phyloP scores from a whole-genome alignment of 2,329 filamentous ascomycete genomes.

The Graphilbum sp. region DNA sequence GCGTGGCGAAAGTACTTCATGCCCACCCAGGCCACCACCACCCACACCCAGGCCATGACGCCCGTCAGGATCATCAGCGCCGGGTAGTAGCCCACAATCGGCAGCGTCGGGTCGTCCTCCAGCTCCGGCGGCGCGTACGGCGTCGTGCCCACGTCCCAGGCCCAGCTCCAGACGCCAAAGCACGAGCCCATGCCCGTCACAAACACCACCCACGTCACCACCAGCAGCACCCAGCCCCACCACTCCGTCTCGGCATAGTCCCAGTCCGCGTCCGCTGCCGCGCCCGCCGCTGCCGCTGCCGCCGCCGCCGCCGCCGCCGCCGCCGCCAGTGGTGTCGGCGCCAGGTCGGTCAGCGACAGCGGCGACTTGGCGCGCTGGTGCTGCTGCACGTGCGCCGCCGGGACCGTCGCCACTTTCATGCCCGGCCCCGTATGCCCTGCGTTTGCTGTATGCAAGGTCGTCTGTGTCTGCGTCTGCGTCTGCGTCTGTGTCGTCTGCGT shows the following conservation, averaged over 20 bases:
- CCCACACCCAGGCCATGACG: conserved; percentile 99
- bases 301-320: conserved; percentile 19
- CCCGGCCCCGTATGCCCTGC: no score
- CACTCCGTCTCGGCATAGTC: conserved; percentile 91
- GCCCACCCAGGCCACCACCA: conserved; percentile 89
- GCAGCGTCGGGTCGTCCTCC: conserved; percentile 85
- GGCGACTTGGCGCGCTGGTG: conserved; percentile 36
- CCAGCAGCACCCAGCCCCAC: conserved; percentile 92
- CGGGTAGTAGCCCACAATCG: conserved; percentile 94
- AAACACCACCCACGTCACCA: conserved; percentile 89
- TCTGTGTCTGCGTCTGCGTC: not conserved
- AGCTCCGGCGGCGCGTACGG: conserved; percentile 90
- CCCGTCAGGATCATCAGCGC: conserved; percentile 82
- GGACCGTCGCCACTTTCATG: no score
- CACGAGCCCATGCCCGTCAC: conserved; percentile 94
- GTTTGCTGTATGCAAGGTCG: no score
- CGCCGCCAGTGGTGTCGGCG: conserved; percentile 27
- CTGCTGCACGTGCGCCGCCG: conserved; percentile 10
- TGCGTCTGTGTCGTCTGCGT: conserved; percentile 8
- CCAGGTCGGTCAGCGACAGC: conserved; percentile 30
- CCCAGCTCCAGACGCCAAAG: conserved; percentile 93
- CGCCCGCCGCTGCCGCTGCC: conserved; percentile 11
- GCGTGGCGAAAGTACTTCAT: conserved; percentile 99
- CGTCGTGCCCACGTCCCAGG: conserved; percentile 94
- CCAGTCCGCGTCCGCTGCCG: conserved; percentile 40